phyloP scores from a whole-genome alignment of 108 stramenopile species.

The Craspedostauros australis region DNA sequence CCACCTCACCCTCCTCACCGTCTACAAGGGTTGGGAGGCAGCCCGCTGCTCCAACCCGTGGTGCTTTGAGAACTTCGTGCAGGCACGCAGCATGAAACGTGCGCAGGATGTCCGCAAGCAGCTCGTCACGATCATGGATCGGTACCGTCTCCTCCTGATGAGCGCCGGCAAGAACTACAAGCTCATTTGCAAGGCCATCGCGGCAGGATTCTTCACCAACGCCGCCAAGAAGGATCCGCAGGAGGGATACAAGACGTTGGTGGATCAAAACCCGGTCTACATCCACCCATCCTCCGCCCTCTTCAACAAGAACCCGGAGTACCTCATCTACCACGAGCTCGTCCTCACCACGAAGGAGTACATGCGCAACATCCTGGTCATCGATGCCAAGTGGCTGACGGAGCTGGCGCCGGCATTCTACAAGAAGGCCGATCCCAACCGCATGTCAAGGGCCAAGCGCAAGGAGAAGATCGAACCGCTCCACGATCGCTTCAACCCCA shows the following conservation, averaged over 20 bases:
- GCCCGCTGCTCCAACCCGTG: conserved; percentile 93
- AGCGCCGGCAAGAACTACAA: conserved; percentile 96
- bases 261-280: conserved; percentile 96
- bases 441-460: conserved; percentile 90
- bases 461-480: conserved; percentile 99
- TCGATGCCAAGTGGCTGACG: conserved; percentile 97
- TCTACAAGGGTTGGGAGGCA: conserved; percentile 97
- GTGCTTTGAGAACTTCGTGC: conserved; percentile 99
- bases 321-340: conserved; percentile 97
- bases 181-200: conserved; percentile 93
- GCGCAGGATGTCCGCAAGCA: conserved; percentile 99
- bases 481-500: conserved; percentile 93
- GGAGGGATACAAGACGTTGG: conserved; percentile 96
- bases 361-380: conserved; percentile 98
- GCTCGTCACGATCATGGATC: conserved; percentile 97
- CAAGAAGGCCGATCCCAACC: conserved; percentile 91
- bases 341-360: conserved; percentile 99
- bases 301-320: conserved; percentile 98
- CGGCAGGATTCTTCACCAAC: conserved; percentile 97
- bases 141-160: conserved; percentile 92
- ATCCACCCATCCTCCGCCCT: conserved; percentile 96
- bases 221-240: conserved; percentile 99
- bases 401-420: conserved; percentile 98
- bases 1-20: conserved; percentile 92
- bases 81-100: conserved; percentile 94